Evolutionary conservation across 139 green algal genomes (phyloP).

Genomic region (Desmodesmus armatus): DNA sequence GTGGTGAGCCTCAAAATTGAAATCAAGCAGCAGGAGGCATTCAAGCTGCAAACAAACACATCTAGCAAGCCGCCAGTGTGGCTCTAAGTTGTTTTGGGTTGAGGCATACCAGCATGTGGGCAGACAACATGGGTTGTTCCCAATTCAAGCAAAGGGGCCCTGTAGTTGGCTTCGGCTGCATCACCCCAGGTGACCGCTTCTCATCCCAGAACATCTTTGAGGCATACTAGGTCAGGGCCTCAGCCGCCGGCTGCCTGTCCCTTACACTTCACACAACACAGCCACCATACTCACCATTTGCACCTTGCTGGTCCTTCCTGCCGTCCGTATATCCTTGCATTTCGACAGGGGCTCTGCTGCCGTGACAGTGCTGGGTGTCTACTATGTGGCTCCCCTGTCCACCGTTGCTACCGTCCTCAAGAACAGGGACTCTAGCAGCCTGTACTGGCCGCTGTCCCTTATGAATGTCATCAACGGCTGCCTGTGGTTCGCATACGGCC

Average conservation of each 20-base stretch:
- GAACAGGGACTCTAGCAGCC: neutral
- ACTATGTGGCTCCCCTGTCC: conserved; percentile 40
- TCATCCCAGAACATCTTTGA: neutral
- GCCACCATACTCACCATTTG: too few relatives aligned
- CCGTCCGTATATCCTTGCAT: neutral
- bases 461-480: conserved; percentile 50
- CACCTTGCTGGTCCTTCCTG: neutral
- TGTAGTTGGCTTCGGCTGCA: neutral
- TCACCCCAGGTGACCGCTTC: too few relatives aligned
- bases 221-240: neutral
- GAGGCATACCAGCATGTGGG: neutral
- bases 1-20: conserved; percentile 2
- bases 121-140: neutral
- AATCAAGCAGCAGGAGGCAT: too few relatives aligned
- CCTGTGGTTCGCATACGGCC: conserved; percentile 47
- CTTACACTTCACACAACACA: neutral
- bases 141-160: too few relatives aligned
- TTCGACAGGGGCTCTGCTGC: conserved; percentile 24
- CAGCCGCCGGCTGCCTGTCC: neutral
- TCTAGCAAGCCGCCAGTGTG: neutral
- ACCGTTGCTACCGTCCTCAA: conserved; percentile 30
- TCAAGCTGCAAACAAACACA: neutral
- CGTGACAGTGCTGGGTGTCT: conserved; percentile 33
- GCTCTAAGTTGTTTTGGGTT: neutral
- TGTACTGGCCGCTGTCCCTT: conserved; percentile 45